A percentile compares a stretch with the other conserved stretches of the same genome.
Evolutionary conservation across 2,329 filamentous ascomycete species (phyloP).

Genomic region (Westerdykella aurantiaca): DNA sequence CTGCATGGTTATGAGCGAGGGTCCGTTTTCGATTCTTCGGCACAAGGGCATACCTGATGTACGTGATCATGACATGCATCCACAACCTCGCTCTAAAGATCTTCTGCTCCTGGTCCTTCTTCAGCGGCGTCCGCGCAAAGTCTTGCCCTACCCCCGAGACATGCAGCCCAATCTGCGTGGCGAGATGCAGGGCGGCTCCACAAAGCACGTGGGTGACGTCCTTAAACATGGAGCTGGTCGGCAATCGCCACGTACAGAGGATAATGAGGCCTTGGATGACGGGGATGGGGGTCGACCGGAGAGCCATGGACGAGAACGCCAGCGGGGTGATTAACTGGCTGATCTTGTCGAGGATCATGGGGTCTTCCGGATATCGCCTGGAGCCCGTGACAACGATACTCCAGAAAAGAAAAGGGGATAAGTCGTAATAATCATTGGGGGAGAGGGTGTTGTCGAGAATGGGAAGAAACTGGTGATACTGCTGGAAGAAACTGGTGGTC

Average conservation of each 20-base stretch:
- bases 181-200: constrained; percentile 38
- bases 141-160: constrained; percentile 38
- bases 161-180: constrained; percentile 39
- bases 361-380: constrained; percentile 34
- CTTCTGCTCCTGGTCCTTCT: constrained; percentile 32
- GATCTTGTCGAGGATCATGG: constrained; percentile 29
- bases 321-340: constrained; percentile 33
- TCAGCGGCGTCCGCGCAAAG: constrained; percentile 35
- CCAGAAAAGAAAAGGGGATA: constrained; percentile 38
- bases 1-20: constrained; percentile 14
- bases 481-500: constrained; percentile 26
- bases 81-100: constrained; percentile 34
- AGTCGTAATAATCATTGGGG: constrained; percentile 31
- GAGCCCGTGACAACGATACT: constrained; percentile 37
- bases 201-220: constrained; percentile 38
- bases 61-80: constrained; percentile 35
- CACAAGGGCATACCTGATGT: constrained; percentile 23
- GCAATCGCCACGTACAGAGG: constrained; percentile 39
- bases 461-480: constrained; percentile 31
- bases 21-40: neutral
- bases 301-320: constrained; percentile 34
- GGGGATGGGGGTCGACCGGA: constrained; percentile 33
- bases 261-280: constrained; percentile 38
- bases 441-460: constrained; percentile 26
- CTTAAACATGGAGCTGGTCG: constrained; percentile 39